Conservation (phyloP, 495 filamentous ascomycete species). For the Neurospora intermedia region DNA sequence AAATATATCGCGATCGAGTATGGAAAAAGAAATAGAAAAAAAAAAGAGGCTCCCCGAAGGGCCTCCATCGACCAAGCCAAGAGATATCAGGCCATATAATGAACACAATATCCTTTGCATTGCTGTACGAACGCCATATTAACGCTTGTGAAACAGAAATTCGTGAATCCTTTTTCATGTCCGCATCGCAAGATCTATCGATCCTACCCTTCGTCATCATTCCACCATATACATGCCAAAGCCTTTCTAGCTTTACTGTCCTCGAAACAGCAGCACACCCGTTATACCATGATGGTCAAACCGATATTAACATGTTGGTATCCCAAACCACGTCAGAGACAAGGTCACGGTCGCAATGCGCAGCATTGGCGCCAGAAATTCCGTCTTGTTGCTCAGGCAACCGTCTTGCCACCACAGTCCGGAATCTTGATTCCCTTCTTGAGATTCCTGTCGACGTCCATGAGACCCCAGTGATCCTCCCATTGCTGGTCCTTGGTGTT, state of each 20-base stretch:
- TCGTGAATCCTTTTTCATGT: neutral
- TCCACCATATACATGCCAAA: neutral
- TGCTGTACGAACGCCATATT: neutral
- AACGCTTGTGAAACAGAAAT: neutral
- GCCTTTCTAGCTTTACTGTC: neutral
- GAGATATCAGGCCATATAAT: neutral
- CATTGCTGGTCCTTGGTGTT: conserved; percentile 62
- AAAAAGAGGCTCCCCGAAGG: neutral
- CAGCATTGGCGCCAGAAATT: neutral
- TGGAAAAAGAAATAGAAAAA: neutral
- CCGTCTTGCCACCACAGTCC: conserved; percentile 70
- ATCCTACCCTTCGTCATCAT: neutral
- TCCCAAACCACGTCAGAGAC: neutral
- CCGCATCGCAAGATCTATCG: neutral
- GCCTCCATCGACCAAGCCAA: neutral
- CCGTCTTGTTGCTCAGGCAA: conserved; percentile 12
- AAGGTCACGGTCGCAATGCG: neutral
- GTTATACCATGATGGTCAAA: neutral
- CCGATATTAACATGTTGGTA: neutral
- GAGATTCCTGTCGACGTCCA: conserved; percentile 77
- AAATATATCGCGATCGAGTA: neutral
- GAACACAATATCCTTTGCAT: neutral
- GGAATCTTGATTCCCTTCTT: conserved; percentile 83
- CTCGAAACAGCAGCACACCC: neutral
- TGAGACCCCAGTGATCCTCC: conserved; percentile 94